Evolutionary conservation across 2,329 filamentous ascomycete genomes (phyloP).

Genomic region (Claviceps africana): DNA sequence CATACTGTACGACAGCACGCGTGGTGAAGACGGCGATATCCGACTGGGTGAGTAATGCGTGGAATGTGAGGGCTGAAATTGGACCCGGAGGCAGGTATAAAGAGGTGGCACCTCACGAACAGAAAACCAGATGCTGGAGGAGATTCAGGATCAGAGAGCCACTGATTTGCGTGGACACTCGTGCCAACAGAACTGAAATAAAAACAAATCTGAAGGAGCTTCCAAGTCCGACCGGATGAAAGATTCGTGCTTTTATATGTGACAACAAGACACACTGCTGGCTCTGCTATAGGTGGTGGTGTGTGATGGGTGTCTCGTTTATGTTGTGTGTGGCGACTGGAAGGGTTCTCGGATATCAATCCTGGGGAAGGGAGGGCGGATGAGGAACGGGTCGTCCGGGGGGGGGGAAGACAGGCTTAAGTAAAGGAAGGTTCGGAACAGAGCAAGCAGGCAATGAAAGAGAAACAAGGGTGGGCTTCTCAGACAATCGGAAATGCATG

Average conservation of each 20-base stretch:
- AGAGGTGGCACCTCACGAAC: neutral
- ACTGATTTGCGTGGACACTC: no score
- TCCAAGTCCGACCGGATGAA: neutral
- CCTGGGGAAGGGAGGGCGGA: neutral
- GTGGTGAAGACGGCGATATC: neutral
- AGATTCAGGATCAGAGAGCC: neutral
- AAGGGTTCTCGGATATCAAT: neutral
- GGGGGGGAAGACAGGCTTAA: slow-evolving; percentile 3
- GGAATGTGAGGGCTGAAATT: neutral
- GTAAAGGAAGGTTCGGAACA: slow-evolving; percentile 2
- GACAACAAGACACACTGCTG: neutral
- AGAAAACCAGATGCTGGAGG: neutral
- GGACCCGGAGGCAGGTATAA: neutral
- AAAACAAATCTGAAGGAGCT: neutral
- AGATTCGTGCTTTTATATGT: neutral
- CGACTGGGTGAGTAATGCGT: neutral
- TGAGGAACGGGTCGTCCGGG: neutral
- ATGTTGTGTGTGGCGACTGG: neutral
- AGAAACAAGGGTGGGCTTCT: neutral
- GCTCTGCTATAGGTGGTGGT: neutral
- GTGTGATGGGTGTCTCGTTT: neutral
- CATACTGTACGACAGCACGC: neutral
- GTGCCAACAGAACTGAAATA: neutral
- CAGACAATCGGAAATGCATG: slow-evolving; percentile 5
- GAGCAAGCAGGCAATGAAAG: neutral